A percentile compares a stretch with the other conserved stretches of the same genome.
These are phyloP conservation scores for Byssoonygena ceratinophila DNA, from an alignment of 2,329 filamentous ascomycete species.

Conservation along the genomic window DNA sequence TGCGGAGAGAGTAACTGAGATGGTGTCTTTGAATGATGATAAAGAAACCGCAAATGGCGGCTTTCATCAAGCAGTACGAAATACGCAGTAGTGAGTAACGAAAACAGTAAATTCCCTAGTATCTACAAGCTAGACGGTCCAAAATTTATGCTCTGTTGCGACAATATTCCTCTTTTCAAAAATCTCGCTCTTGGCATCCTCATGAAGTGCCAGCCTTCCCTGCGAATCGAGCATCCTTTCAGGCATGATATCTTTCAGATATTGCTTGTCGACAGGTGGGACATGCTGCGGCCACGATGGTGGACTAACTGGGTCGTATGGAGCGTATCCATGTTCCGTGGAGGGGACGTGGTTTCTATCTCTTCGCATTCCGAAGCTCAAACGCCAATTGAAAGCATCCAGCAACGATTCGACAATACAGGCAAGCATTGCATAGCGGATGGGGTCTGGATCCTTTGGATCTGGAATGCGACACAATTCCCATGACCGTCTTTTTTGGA, in stretches of 20 bases:
- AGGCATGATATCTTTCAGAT: slow-evolving; percentile 18
- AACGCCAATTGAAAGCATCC: slow-evolving; percentile 21
- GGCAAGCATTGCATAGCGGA: slow-evolving; percentile 24
- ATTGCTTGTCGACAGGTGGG: slow-evolving; percentile 13
- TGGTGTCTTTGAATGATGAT: too few species aligned
- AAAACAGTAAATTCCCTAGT: too few species aligned
- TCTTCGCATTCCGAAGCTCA: slow-evolving; percentile 19
- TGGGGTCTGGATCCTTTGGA: slow-evolving; percentile 21
- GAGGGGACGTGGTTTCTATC: slow-evolving; percentile 15
- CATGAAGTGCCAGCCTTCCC: slow-evolving; percentile 21
- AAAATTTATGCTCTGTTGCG: slow-evolving; percentile 12
- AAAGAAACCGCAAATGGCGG: too few species aligned
- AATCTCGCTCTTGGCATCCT: slow-evolving; percentile 9
- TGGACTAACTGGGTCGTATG: slow-evolving; percentile 12
- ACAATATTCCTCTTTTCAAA: slow-evolving; percentile 14
- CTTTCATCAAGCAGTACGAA: too few species aligned
- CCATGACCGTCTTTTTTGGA: slow-evolving; percentile 19
- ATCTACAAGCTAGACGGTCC: slow-evolving; percentile 8
- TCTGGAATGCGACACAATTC: slow-evolving; percentile 20
- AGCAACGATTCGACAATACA: slow-evolving; percentile 20
- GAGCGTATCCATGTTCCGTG: slow-evolving; percentile 12
- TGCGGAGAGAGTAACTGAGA: too few species aligned
- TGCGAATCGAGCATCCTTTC: slow-evolving; percentile 17
- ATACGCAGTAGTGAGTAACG: too few species aligned
- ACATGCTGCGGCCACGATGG: slow-evolving; percentile 18